Percentiles rank a stretch among this genome's conserved stretches.
phyloP scores from a whole-genome alignment of 164 flowering plant species.

The Vitis vinifera region DNA sequence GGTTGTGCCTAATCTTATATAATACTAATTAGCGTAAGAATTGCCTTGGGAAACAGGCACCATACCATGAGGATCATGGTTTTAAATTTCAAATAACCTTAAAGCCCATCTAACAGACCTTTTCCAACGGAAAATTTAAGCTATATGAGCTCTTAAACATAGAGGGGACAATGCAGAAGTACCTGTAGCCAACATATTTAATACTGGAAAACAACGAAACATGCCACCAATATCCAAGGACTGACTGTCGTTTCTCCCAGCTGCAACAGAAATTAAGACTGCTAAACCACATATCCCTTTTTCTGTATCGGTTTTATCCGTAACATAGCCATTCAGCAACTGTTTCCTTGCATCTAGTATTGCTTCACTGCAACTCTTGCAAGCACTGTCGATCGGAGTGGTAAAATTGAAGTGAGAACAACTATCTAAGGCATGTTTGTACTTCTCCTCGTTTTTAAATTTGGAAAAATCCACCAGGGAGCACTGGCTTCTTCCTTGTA shows the following conservation, averaged over 20 bases:
- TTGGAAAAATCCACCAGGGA: constrained; percentile 21
- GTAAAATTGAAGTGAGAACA: constrained; percentile 35
- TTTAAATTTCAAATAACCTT: too few species aligned
- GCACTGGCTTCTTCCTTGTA: constrained; percentile 28
- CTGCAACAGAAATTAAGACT: constrained; percentile 30
- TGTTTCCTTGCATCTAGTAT: constrained; percentile 8
- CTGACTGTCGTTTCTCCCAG: constrained; percentile 15
- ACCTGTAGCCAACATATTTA: constrained; percentile 17
- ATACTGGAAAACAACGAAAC: constrained; percentile 43
- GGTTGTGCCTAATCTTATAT: too few species aligned
- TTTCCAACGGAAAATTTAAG: too few species aligned
- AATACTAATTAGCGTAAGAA: too few species aligned
- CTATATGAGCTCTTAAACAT: too few species aligned
- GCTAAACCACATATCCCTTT: constrained; percentile 36
- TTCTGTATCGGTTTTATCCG: background rate
- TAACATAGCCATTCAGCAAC: background rate
- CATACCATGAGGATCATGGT: too few species aligned
- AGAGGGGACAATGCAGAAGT: too few species aligned
- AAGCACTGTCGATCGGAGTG: constrained; percentile 24
- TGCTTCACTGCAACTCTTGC: constrained; percentile 30
- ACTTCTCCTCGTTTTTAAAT: background rate
- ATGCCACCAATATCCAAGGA: constrained; percentile 27
- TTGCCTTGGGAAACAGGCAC: too few species aligned
- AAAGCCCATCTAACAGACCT: too few species aligned
- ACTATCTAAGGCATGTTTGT: background rate